Percentiles rank a stretch among this genome's conserved stretches.
These are phyloP conservation scores for Trichoderma citrinoviride DNA, from an alignment of 2,329 filamentous ascomycete species.

Conservation along the genomic window DNA sequence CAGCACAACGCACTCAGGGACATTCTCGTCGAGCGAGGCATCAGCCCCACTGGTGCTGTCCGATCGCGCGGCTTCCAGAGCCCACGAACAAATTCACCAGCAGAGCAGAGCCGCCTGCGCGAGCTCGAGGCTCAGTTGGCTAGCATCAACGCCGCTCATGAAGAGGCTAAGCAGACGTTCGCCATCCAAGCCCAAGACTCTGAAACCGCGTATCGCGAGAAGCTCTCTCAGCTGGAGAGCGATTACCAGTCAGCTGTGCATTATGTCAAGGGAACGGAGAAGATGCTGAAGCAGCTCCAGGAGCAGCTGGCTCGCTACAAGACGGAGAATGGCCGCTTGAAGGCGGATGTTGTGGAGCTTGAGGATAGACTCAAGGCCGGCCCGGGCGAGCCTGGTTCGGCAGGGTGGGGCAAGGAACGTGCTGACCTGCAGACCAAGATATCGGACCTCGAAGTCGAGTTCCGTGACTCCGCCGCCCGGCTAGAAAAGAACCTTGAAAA, in stretches of 20 bases:
- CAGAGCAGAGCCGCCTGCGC: constrained; percentile 68
- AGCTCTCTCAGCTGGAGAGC: constrained; percentile 88
- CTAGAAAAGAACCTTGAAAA: constrained; percentile 70
- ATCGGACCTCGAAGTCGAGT: constrained; percentile 64
- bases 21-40: constrained; percentile 82
- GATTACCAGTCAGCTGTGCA: constrained; percentile 98
- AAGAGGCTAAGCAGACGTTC: constrained; percentile 76
- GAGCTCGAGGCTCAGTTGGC: constrained; percentile 89
- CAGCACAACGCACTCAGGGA: constrained; percentile 94
- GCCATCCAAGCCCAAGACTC: constrained; percentile 80
- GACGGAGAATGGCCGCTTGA: constrained; percentile 76
- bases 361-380: constrained; percentile 51
- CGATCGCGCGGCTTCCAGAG: constrained; percentile 73
- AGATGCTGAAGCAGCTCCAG: constrained; percentile 98
- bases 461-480: constrained; percentile 61
- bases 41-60: constrained; percentile 67
- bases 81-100: constrained; percentile 68
- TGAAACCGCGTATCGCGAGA: constrained; percentile 87
- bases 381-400: constrained; percentile 41
- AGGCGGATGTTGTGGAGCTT: constrained; percentile 71
- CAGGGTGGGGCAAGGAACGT: constrained; percentile 75
- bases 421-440: constrained; percentile 66
- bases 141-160: constrained; percentile 71
- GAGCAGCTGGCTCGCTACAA: constrained; percentile 95
- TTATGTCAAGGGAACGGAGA: constrained; percentile 97